Evolutionary conservation across 352 stramenopile genomes (phyloP).

Genomic region (Phytophthora pini): DNA sequence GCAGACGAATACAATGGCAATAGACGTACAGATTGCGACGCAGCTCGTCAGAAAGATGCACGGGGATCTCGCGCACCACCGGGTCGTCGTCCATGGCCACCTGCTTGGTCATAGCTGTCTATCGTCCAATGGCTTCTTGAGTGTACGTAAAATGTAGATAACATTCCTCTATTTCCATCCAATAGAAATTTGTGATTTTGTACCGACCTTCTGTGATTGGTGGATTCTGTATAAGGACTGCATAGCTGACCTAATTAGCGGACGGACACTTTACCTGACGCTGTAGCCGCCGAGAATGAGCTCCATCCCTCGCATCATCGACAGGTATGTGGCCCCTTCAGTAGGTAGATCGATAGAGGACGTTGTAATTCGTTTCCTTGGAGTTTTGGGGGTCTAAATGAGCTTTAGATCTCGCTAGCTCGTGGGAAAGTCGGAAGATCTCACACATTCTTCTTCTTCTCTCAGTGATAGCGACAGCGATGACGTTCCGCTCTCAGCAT

Average conservation of each 20-base stretch:
- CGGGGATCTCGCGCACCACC: slow-evolving; percentile 83
- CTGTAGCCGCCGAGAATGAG: slow-evolving; percentile 31
- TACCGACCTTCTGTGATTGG: too few relatives aligned
- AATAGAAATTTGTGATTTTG: too few relatives aligned
- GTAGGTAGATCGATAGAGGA: slow-evolving; percentile 6
- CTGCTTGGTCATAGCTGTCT: slow-evolving; percentile 22
- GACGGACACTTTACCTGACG: slow-evolving; percentile 16
- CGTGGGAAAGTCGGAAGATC: slow-evolving; percentile 33
- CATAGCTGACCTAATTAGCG: neutral
- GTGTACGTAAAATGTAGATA: too few relatives aligned
- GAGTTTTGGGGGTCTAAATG: neutral
- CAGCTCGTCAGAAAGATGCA: slow-evolving; percentile 79
- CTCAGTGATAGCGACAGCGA: slow-evolving; percentile 78
- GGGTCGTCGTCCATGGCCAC: slow-evolving; percentile 64
- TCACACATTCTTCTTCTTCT: slow-evolving; percentile 18
- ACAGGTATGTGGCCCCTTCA: slow-evolving; percentile 37
- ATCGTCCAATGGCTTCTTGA: slow-evolving; percentile 33
- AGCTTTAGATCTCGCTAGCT: neutral
- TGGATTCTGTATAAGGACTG: too few relatives aligned
- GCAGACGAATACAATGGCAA: slow-evolving; percentile 1
- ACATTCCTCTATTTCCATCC: too few relatives aligned
- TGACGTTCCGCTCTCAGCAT: slow-evolving; percentile 76
- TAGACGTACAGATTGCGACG: slow-evolving; percentile 67
- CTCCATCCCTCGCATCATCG: slow-evolving; percentile 42
- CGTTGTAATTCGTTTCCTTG: neutral